These are phyloP conservation scores for Pythium oligandrum DNA, from an alignment of 352 stramenopile species.

Conservation along the genomic window DNA sequence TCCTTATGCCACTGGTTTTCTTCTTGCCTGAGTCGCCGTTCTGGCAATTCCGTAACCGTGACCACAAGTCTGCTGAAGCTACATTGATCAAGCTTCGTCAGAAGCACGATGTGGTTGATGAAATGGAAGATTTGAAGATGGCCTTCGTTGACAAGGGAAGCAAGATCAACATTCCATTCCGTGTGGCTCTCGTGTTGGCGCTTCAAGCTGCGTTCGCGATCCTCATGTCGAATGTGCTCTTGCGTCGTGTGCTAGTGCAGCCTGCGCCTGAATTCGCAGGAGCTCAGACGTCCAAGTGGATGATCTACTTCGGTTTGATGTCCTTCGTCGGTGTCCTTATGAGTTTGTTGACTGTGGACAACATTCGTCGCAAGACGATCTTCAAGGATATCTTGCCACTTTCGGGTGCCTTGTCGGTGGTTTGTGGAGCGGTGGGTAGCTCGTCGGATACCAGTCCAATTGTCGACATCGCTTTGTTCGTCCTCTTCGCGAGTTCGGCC, in stretches of 20 bases:
- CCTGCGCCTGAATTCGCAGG: constrained; percentile 27
- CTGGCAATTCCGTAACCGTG: constrained; percentile 69
- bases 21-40: constrained; percentile 75
- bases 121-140: constrained; percentile 62
- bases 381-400: constrained; percentile 85
- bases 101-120: constrained; percentile 78
- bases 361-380: constrained; percentile 83
- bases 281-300: constrained; percentile 67
- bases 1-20: constrained; percentile 51
- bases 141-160: constrained; percentile 61
- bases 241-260: constrained; percentile 65
- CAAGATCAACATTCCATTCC: constrained; percentile 69
- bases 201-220: constrained; percentile 68
- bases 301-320: constrained; percentile 76
- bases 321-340: constrained; percentile 61
- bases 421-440: constrained; percentile 53
- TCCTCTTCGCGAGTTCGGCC: constrained; percentile 63
- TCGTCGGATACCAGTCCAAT: constrained; percentile 36
- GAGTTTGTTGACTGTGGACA: constrained; percentile 77
- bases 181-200: constrained; percentile 47
- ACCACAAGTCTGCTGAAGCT: constrained; percentile 62
- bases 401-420: constrained; percentile 45
- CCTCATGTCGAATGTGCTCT: constrained; percentile 62
- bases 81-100: constrained; percentile 67
- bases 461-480: constrained; percentile 46